phyloP scores from a whole-genome alignment of 192 early-diverging fungal species.

The Gonapodya sp. region DNA sequence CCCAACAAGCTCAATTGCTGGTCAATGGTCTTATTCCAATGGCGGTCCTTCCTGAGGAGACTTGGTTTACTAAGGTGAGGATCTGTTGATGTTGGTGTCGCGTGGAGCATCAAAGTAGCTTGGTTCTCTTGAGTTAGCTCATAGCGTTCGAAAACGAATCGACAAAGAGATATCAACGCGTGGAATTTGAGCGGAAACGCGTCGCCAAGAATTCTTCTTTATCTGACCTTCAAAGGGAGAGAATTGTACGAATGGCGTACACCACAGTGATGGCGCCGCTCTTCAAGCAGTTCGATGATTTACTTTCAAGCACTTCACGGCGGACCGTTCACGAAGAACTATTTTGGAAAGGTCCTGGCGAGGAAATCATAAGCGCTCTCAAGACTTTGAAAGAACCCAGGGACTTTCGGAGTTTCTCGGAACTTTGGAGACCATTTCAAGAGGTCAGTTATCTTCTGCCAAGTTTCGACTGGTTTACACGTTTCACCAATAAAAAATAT shows the following conservation, averaged over 20 bases:
- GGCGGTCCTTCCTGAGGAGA: background rate
- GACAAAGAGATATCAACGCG: background rate
- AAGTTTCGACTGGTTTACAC: constrained; percentile 12
- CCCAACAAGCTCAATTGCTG: background rate
- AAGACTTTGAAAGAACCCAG: constrained; percentile 29
- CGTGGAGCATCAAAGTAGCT: background rate
- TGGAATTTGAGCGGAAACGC: constrained; percentile 31
- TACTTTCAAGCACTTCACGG: constrained; percentile 33
- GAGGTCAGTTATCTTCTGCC: constrained; percentile 27
- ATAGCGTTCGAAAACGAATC: background rate
- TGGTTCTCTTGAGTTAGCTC: background rate
- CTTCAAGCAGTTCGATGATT: constrained; percentile 37
- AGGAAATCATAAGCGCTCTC: constrained; percentile 44
- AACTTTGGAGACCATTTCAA: constrained; percentile 47
- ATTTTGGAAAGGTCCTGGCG: constrained; percentile 48
- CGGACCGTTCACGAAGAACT: constrained; percentile 55
- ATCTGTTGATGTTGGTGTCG: background rate
- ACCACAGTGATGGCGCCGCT: constrained; percentile 47
- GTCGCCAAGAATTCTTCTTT: constrained; percentile 33
- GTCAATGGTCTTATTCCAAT: background rate
- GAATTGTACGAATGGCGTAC: constrained; percentile 40
- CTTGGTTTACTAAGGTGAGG: background rate
- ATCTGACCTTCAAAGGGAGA: constrained; percentile 25
- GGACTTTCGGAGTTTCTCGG: constrained; percentile 30
- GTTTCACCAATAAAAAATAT: background rate